Percentiles rank a stretch among this genome's conserved stretches.
phyloP scores from a whole-genome alignment of 2,329 filamentous ascomycete genomes.

The Curvularia eragrostidis region DNA sequence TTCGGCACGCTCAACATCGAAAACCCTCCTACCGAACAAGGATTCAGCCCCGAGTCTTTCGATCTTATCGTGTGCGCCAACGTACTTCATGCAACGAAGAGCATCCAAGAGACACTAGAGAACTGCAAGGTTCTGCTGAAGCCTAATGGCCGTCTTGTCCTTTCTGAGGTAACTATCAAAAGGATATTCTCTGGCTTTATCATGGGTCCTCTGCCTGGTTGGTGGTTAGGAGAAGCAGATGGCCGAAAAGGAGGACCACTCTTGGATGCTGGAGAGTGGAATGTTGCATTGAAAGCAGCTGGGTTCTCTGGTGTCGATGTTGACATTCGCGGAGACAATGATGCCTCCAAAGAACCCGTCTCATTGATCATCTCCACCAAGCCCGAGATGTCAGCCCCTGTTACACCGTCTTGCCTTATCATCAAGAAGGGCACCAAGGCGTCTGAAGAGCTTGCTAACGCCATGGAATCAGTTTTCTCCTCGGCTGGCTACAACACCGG shows the following conservation, averaged over 20 bases:
- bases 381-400: neutral
- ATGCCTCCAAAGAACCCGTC: constrained; percentile 13
- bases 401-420: constrained; percentile 4
- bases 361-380: constrained; percentile 14
- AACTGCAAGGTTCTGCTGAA: constrained; percentile 13
- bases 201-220: constrained; percentile 12
- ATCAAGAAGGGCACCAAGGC: constrained; percentile 4
- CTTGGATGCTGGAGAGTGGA: constrained; percentile 10
- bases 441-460: neutral
- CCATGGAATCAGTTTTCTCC: neutral
- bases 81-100: constrained; percentile 13
- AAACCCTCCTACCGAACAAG: constrained; percentile 8
- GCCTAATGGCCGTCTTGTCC: constrained; percentile 7
- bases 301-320: constrained; percentile 16
- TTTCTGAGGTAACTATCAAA: constrained; percentile 16
- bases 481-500: constrained; percentile 3
- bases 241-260: constrained; percentile 10
- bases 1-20: constrained; percentile 14
- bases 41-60: constrained; percentile 8
- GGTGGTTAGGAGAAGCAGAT: constrained; percentile 14
- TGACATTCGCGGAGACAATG: constrained; percentile 11
- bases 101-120: constrained; percentile 7
- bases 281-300: constrained; percentile 7
- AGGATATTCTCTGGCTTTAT: constrained; percentile 16
- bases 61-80: constrained; percentile 13